Percentiles rank a stretch among this genome's conserved stretches.
phyloP scores from a whole-genome alignment of 306 rosid species.

The Purshia tridentata region DNA sequence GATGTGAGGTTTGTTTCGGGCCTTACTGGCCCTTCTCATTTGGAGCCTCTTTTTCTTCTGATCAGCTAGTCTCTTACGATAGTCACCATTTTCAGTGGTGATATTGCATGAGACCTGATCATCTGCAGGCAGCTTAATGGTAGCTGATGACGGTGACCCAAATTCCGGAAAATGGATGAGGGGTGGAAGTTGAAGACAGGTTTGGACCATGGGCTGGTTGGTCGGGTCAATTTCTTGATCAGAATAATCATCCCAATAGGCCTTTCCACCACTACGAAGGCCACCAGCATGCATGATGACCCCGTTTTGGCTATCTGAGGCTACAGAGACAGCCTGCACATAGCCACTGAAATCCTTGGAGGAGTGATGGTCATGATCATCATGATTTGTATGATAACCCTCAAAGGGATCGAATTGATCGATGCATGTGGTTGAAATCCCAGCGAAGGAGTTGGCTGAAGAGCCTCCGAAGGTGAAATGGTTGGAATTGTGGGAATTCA shows the following conservation, averaged over 20 bases:
- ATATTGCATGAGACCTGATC: slow-evolving; percentile 8
- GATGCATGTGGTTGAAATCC: too few species aligned
- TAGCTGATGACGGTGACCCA: slow-evolving; percentile 11
- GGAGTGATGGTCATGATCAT: too few species aligned
- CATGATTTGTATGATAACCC: too few species aligned
- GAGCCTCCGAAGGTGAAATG: too few species aligned
- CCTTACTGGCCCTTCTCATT: slow-evolving; percentile 11
- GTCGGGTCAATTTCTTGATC: not conserved
- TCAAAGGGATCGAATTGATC: too few species aligned
- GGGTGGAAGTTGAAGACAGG: not conserved
- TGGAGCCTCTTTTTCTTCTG: slow-evolving; percentile 15
- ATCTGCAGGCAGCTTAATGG: not conserved
- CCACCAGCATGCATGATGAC: not conserved
- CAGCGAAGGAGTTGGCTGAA: too few species aligned
- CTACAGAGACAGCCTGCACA: too few species aligned
- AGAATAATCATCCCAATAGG: not conserved
- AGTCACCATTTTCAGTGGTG: not conserved
- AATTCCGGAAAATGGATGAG: slow-evolving; percentile 8
- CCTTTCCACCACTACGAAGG: not conserved
- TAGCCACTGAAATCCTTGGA: too few species aligned
- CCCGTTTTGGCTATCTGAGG: too few species aligned
- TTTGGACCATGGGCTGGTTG: not conserved
- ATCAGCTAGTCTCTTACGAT: not conserved
- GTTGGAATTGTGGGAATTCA: not conserved
- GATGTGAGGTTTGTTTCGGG: slow-evolving; percentile 13